Evolutionary conservation across 1,284 basidiomycete genomes (phyloP), one percentile per base, ranked within the genome.

Genomic region (Spongispora temasekensis): DNA sequence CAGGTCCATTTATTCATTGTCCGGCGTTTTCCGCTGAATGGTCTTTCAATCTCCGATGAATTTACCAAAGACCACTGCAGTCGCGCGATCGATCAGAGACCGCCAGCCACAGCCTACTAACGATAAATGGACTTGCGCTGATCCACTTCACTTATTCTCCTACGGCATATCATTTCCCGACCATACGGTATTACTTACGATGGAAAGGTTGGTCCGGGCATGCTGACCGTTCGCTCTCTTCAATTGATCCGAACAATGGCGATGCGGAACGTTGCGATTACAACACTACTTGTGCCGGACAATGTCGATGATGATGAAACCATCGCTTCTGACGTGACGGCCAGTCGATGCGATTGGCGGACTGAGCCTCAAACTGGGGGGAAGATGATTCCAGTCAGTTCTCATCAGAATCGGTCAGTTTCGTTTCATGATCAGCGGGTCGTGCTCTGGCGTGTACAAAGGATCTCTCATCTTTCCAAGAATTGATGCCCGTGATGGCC

Each of bases 361-460:
- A 27, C 46, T 50, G 27, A 50, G 46, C 46, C 25, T 50, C 28
- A 27, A 50, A 7, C 46, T 27, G 46, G 28, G 28, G 5, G 28
- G 28, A 50, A 10, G n/a, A 17, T n/a, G n/a, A n/a, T n/a, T n/a
- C n/a, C n/a, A n/a, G n/a, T n/a, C n/a, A 15, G 30, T 7, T 32
- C 27, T 21, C 61, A 46, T 30, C 31, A 52, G 37, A 57, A 40
- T 25, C 50, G 53, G 31, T 46, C 4, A 12, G 66, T 58, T 2
- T 50, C 59, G 50, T 5, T n/a, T 68, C 61, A 71, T 71, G 68
- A 72, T 72, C 70, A 69, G 59, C 67, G 67, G 52, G n/a, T 56
- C 30, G 37, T 37, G 34, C 46, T 9, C 2, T 44, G 34, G 37
- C 31, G 40, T 51, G 46, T 40, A 30, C 17, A 35, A 5, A 40